phyloP scores from a whole-genome alignment of 2,329 filamentous ascomycete species.

The Fusarium coicis region DNA sequence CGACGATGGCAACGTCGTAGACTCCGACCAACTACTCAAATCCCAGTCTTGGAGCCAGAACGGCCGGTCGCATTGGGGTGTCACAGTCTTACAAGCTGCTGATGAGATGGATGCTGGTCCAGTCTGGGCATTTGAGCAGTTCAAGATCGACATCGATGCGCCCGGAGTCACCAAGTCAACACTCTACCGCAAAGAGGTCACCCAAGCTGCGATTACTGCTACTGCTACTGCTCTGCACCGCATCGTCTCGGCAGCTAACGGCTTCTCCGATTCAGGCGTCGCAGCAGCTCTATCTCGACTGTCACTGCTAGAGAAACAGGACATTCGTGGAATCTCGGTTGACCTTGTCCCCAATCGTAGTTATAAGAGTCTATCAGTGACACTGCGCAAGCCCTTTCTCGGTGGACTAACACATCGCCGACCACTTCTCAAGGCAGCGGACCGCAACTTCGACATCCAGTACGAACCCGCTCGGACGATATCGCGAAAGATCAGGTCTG shows the following conservation, averaged over 20 bases:
- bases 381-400: slow-evolving; percentile 2
- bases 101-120: slow-evolving; percentile 32
- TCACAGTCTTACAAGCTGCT: slow-evolving; percentile 29
- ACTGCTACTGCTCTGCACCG: slow-evolving; percentile 13
- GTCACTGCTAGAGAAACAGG: not conserved
- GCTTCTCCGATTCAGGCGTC: not conserved
- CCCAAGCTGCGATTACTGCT: slow-evolving; percentile 17
- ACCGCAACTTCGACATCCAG: slow-evolving; percentile 9
- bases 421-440: slow-evolving; percentile 17
- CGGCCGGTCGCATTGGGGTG: slow-evolving; percentile 31
- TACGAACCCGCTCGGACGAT: slow-evolving; percentile 9
- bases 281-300: not conserved
- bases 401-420: slow-evolving; percentile 10
- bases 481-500: slow-evolving; percentile 28
- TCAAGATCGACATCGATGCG: slow-evolving; percentile 21
- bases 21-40: slow-evolving; percentile 20
- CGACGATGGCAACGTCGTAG: slow-evolving; percentile 16
- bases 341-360: not conserved
- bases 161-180: slow-evolving; percentile 25
- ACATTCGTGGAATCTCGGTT: not conserved
- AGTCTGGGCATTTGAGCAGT: slow-evolving; percentile 33
- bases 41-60: slow-evolving; percentile 14
- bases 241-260: not conserved
- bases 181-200: slow-evolving; percentile 21
- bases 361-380: slow-evolving; percentile 4